phyloP scores from a whole-genome alignment of 306 rosid species.

The Cercis canadensis region DNA sequence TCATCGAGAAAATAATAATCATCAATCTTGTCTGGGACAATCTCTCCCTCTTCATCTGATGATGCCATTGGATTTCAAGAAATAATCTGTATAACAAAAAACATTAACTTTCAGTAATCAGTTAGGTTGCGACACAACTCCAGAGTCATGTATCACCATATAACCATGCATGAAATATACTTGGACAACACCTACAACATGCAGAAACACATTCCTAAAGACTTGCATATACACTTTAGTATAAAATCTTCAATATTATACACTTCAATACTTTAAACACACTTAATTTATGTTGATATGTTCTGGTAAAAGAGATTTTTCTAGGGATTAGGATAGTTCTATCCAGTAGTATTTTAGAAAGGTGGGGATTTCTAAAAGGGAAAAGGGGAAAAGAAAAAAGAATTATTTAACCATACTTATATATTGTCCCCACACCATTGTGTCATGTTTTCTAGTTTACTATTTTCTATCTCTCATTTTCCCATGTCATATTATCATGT shows the following conservation, averaged over 20 bases:
- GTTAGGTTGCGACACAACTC: slow-evolving; percentile 16
- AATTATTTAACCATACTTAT: too few relatives aligned
- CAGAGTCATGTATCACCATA: neutral
- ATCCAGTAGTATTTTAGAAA: too few relatives aligned
- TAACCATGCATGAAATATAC: neutral
- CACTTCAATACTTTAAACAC: neutral
- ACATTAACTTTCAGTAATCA: slow-evolving; percentile 13
- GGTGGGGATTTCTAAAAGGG: too few relatives aligned
- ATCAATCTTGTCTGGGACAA: slow-evolving; percentile 36
- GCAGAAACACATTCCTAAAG: neutral
- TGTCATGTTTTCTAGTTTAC: too few relatives aligned
- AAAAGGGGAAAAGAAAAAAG: too few relatives aligned
- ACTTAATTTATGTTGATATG: slow-evolving; percentile 10
- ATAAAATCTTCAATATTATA: slow-evolving; percentile 1
- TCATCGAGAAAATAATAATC: slow-evolving; percentile 51
- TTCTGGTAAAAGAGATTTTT: neutral
- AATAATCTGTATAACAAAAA: slow-evolving; percentile 22
- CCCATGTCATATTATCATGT: too few relatives aligned
- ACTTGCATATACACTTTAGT: neutral
- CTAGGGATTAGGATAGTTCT: too few relatives aligned
- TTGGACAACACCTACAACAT: neutral
- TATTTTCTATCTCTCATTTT: too few relatives aligned
- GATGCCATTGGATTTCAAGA: slow-evolving; percentile 58
- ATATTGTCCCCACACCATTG: too few relatives aligned
- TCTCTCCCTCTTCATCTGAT: slow-evolving; percentile 70